Conservation (phyloP, 139 green algal species). For the Tetradesmus obliquus region DNA sequence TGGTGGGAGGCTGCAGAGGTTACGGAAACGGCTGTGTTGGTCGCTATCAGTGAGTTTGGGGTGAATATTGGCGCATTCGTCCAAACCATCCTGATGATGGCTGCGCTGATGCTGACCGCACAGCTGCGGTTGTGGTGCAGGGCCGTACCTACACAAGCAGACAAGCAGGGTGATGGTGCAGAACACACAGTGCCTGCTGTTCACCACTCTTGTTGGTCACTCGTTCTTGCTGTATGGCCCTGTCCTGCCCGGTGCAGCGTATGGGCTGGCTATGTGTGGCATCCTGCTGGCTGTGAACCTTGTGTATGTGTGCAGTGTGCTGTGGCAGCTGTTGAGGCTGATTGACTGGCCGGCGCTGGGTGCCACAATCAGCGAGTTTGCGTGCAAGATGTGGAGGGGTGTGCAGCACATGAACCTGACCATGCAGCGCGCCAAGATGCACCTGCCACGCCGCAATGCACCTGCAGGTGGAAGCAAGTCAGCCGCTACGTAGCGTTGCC, state of each 20-base stretch:
- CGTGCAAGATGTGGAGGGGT: too few relatives aligned
- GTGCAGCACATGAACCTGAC: too few relatives aligned
- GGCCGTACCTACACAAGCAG: background rate
- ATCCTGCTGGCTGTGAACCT: background rate
- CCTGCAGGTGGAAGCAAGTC: too few relatives aligned
- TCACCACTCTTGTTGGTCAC: background rate
- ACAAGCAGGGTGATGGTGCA: background rate
- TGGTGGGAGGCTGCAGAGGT: constrained; percentile 7
- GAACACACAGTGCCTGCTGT: background rate
- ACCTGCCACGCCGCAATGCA: background rate
- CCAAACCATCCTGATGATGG: background rate
- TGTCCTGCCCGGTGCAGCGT: background rate
- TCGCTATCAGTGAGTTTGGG: constrained; percentile 10
- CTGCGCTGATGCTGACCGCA: background rate
- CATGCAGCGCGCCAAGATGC: background rate
- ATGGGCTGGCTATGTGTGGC: background rate
- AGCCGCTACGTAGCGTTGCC: too few relatives aligned
- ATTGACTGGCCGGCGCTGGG: background rate
- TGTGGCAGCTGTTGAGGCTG: background rate
- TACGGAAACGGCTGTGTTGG: background rate
- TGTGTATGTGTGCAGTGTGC: background rate
- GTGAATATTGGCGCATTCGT: background rate
- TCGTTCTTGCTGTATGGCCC: background rate
- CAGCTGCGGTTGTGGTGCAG: background rate
- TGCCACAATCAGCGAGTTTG: too few relatives aligned